phyloP scores from a whole-genome alignment of 1,139 yeast genomes.

The Oligophagozyma castellii region DNA sequence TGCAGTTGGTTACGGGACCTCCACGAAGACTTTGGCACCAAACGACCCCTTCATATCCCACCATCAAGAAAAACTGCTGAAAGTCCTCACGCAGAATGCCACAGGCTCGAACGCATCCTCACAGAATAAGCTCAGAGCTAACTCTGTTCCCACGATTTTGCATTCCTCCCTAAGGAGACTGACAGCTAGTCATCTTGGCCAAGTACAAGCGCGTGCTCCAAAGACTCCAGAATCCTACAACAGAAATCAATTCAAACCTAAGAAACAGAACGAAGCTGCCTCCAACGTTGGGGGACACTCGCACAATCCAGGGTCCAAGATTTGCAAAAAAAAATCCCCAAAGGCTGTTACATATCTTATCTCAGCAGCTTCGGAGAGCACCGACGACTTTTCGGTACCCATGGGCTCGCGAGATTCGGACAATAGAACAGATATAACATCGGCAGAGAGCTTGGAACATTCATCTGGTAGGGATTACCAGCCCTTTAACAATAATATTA shows the following conservation, averaged over 20 bases:
- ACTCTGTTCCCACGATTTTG: constrained; percentile 23
- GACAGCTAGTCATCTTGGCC: constrained; percentile 4
- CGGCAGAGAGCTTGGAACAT: not conserved
- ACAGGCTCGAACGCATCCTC: constrained; percentile 1
- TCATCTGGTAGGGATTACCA: too few species aligned
- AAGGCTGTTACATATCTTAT: not conserved
- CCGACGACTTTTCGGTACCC: too few species aligned
- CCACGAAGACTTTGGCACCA: not conserved
- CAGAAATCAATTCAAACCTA: too few species aligned
- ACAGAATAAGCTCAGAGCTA: constrained; percentile 12
- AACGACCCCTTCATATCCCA: constrained; percentile 1
- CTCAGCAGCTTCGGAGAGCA: not conserved
- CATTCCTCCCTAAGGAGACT: constrained; percentile 22
- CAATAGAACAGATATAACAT: not conserved
- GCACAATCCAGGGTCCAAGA: not conserved
- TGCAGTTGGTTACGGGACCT: constrained; percentile 1
- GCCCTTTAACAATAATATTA: too few species aligned
- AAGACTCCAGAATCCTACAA: too few species aligned
- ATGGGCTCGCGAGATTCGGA: too few species aligned
- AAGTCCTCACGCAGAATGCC: constrained; percentile 1
- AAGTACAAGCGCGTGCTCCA: not conserved
- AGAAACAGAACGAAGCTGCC: constrained; percentile 3
- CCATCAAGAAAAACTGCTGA: not conserved
- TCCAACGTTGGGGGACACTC: too few species aligned
- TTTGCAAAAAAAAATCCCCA: not conserved